These are phyloP conservation scores for Beauveria sp. DNA, from an alignment of 2,329 filamentous ascomycete species.

Conservation along the genomic window DNA sequence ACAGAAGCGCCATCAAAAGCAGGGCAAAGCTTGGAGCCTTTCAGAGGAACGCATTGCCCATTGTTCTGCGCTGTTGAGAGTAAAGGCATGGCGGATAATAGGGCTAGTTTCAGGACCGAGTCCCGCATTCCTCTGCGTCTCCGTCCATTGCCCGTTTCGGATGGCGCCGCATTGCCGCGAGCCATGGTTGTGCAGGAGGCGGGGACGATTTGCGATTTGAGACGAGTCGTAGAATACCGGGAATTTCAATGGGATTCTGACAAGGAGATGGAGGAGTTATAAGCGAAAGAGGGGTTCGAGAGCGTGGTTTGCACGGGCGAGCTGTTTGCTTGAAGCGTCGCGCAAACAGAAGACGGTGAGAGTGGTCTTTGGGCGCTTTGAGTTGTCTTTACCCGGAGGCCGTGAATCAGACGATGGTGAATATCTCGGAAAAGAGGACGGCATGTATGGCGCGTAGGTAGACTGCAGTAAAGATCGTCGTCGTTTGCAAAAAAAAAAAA, in stretches of 20 bases:
- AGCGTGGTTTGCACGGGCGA: not conserved
- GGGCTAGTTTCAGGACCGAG: slow-evolving; percentile 15
- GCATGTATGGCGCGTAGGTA: not conserved
- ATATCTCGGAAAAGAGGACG: not conserved
- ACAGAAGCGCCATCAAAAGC: slow-evolving; percentile 68
- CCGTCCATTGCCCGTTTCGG: slow-evolving; percentile 10
- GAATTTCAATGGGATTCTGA: not conserved
- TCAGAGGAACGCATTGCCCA: slow-evolving; percentile 55
- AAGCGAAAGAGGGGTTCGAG: not conserved
- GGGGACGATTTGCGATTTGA: not conserved
- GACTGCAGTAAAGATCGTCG: slow-evolving; percentile 3
- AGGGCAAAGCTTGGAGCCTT: slow-evolving; percentile 61
- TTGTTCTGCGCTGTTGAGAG: slow-evolving; percentile 29
- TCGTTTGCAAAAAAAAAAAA: not conserved
- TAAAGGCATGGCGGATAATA: slow-evolving; percentile 21
- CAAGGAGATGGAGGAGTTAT: not conserved
- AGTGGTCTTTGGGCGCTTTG: not conserved
- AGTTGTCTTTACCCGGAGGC: not conserved
- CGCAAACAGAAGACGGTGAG: not conserved
- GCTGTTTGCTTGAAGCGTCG: not conserved
- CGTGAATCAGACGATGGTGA: not conserved
- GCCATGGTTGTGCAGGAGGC: not conserved
- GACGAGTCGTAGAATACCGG: not conserved
- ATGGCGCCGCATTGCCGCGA: not conserved
- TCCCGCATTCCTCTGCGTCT: slow-evolving; percentile 15